Evolutionary conservation across 148 eudicot species (phyloP).

Genomic region (Rhododendron simsii): DNA sequence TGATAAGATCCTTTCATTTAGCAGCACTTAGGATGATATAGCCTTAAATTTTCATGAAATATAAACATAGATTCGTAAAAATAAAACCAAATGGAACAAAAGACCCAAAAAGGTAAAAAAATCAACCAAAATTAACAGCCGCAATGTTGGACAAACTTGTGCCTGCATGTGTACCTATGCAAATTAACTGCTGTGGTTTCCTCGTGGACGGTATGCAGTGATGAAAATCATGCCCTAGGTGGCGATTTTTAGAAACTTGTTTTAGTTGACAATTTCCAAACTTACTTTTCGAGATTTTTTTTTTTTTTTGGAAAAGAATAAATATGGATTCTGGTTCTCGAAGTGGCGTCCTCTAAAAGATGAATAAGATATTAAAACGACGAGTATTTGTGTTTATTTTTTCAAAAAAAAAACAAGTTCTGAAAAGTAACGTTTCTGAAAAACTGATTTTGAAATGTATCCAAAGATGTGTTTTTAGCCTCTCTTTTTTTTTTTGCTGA

Average conservation of each 20-base stretch:
- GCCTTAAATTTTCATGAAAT: no score
- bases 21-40: no score
- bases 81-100: no score
- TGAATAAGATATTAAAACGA: background rate
- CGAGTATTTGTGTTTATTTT: background rate
- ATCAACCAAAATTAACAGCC: no score
- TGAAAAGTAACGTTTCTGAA: background rate
- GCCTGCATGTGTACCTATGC: no score
- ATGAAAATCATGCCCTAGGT: background rate
- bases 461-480: background rate
- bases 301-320: background rate
- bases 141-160: no score
- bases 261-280: background rate
- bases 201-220: background rate
- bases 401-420: background rate
- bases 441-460: background rate
- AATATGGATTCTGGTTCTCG: background rate
- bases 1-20: no score
- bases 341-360: background rate
- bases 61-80: no score
- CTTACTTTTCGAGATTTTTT: background rate
- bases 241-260: background rate
- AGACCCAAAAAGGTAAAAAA: no score
- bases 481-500: no score
- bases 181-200: no score